Conservation (phyloP, 139 green algal species). For the Picochlorum sp. region DNA sequence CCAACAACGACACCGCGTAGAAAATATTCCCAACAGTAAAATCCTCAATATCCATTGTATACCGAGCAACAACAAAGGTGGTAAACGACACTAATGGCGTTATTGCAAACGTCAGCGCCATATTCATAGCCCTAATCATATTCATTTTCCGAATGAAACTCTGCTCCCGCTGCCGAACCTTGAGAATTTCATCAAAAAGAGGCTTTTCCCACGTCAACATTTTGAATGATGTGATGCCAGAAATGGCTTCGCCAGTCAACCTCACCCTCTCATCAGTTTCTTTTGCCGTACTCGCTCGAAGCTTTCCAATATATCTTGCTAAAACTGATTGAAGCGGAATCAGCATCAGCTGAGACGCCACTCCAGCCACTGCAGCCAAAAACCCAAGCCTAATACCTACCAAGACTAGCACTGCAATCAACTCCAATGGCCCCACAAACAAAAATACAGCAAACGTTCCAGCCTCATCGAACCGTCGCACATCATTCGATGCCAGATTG, state of each 20-base stretch:
- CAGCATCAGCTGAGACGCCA: conserved; percentile 46
- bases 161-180: conserved; percentile 41
- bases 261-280: conserved; percentile 73
- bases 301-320: conserved; percentile 41
- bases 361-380: conserved; percentile 49
- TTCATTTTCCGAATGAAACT: conserved; percentile 38
- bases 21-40: conserved; percentile 59
- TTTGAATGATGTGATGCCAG: conserved; percentile 67
- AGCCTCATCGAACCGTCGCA: conserved; percentile 66
- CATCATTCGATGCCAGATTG: conserved; percentile 53
- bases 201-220: conserved; percentile 66
- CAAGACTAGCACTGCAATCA: conserved; percentile 59
- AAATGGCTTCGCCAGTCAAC: conserved; percentile 45
- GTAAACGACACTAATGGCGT: conserved; percentile 58
- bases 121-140: conserved; percentile 58
- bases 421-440: conserved; percentile 44
- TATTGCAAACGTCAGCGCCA: conserved; percentile 55
- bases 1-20: conserved; percentile 53
- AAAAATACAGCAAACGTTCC: conserved; percentile 59
- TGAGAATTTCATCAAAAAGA: conserved; percentile 29
- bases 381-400: conserved; percentile 58
- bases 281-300: conserved; percentile 31
- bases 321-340: conserved; percentile 60
- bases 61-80: conserved; percentile 52
- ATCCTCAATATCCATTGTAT: conserved; percentile 4